Evolutionary conservation across 805 yeast species (phyloP), one percentile per base, ranked within the genome.

Genomic region (Myxozyma vanderwaltii): DNA sequence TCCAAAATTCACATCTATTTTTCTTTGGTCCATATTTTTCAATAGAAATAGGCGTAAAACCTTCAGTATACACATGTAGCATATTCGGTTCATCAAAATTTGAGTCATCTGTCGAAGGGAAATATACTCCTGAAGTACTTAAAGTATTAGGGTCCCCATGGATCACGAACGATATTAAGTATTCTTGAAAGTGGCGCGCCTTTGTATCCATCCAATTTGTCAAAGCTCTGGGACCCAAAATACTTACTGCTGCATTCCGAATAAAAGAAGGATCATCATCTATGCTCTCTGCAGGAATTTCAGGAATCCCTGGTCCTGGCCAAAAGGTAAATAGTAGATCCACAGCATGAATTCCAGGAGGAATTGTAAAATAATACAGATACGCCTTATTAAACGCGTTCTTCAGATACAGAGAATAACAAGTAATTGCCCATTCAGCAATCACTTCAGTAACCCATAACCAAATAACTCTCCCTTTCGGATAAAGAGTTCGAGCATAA

Each of bases 301-400:
- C 38, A 35, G 29, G 35, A 27, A n/a, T 15, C 8, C 26, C 36
- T 10, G 33, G n/a, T 8, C 49, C 49, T 13, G 17, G 49, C 52
- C 45, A 57, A 27, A 63, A 63, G 4, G 66, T 63, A n/a, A 57
- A 52, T 17, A 51, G 29, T 12, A 61, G 33, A 45, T 61, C 66
- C 2, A 45, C 31, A 4, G 50, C 31, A 33, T 61, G 66, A 33
- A 51, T 43, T 1, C 54, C 64, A 10, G 66, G 66, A 6, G 59
- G 62, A 21, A 63, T n/a, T 1, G 58, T 36, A 21, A 57, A 38
- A 36, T 45, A 21, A 35, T 57, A 57, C 10, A 52, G 13, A 24
- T 48, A 53, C 4, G 43, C 21, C 5, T 24, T 26, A 6, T 38
- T 5, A 21, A 33, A 56, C 26, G 64, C 51, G 21, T 31, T 44